Base-by-base conservation (phyloP, 805 yeast species). In the Saturnispora ahearnii region DNA sequence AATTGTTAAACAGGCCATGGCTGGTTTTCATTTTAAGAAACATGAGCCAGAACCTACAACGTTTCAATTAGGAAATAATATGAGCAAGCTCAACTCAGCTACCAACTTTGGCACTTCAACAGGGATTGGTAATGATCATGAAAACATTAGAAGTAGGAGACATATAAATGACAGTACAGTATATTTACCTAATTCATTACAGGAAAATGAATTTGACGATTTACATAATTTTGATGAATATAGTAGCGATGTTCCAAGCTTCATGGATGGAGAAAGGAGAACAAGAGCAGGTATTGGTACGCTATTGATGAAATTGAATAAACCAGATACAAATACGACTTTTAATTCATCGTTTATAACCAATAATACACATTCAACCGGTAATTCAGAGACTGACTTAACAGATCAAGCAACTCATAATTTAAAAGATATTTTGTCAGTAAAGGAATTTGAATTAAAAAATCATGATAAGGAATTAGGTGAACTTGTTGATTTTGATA, bases 221-320 rank as follows among this genome's bases (percentile, higher is more conserved):
- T 46, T 56, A 5, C 51, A 51, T 42, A 48, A 55, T 34, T 31
- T 55, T n/a, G 51, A 51, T 30, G 70, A 60, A 12, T 59, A 57
- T 2, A 69, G 70, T 51, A 59, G 72, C 13, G 79, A 76, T 42
- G 71, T 76, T 48, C 74, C 80, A 2, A 76, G 82, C 0, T 79
- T 84, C 6, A 13, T 51, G 9, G 45, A 52, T 0, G 55, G 56
- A 22, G 57, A 55, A 31, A 70, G 73, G 40, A 76, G 76, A 48
- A 90, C 87, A 11, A 84, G 84, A 57, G 89, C 89, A 26, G 96
- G 97, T 64, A 91, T 89, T 15, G 72, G 89, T 29, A 86, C 96
- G 0, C 79, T 91, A 1, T 72, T 89, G 54, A 71, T 89, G 55
- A 76, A 81, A 53, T 70, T 89, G 44, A 88, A 89, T 60, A 83